Base-by-base conservation (phyloP, 345 rosid species). In the Populus davidiana region DNA sequence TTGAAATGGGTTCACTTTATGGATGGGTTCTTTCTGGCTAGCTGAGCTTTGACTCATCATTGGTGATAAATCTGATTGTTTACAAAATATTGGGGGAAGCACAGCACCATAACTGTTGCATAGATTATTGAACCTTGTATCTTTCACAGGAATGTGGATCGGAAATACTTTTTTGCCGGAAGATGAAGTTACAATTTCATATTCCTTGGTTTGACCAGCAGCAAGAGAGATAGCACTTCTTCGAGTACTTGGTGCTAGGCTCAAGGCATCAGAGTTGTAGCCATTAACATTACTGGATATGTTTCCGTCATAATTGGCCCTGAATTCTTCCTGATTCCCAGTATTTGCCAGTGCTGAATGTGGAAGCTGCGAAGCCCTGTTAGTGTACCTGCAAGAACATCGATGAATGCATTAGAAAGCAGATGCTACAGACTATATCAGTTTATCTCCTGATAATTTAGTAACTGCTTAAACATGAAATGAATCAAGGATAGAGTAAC, bases 311-410 rank as follows among this genome's bases (percentile, higher is more conserved):
- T 79, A 77, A 72, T 80, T 29, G 5, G 75, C 77, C 54, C 69
- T 80, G 25, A 31, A 31, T 35, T 82, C 92, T 63, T 75, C 83
- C 82, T 71, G 82, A 80, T 71, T 65, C 70, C 76, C 61, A 50
- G 39, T 70, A 77, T 69, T 43, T 50, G 84, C 54, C 83, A 69
- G 74, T 41, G 89, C 82, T 9, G 89, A 78, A 77, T 72, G 84
- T 62, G 70, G 84, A 23, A 87, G 81, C 73, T 88, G 90, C 17
- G 74, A 64, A 8, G 88, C 78, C 82, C 78, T 91, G 86, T 81
- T 87, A 73, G 81, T 77, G 41, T 95, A 95, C 85, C 99, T 95
- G 90, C 78, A 73, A 66, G 74, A 73, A 47, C 78, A 85, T 71
- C 56, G 79, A 31, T 25, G 25, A 17, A 80, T 36, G 68, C 10